Base-by-base conservation (phyloP, 2,329 filamentous ascomycete genomes). In the Xylariaceae sp. region DNA sequence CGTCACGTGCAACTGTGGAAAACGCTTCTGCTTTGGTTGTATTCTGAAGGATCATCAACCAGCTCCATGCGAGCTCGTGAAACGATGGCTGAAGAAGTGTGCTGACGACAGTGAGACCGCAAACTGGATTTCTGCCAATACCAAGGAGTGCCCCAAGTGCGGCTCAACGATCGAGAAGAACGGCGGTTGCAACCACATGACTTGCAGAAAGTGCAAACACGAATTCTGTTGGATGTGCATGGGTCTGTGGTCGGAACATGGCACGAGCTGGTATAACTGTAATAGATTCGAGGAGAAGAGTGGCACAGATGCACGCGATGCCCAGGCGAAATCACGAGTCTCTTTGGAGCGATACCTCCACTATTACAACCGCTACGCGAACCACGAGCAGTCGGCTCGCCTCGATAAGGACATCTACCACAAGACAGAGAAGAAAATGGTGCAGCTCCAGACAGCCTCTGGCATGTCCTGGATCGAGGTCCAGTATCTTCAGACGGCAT, bases 391-490 rank as follows among this genome's bases (percentile, higher is more conserved):
- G 75, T 97, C 92, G 1, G 94, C 94, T 7, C 93, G 93, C 67
- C 83, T 99, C 15, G 94, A 99, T 75, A 97, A 92, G 77, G 94
- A 99, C 74, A 89, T 97, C 55, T 96, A 92, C 66, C 81, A 89
- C 53, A 97, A 97, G 82, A 97, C 94, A 0, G 93, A 99, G 76
- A 96, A 93, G 82, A 99, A 99, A 81, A 99, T 99, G 94, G 89
- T 93, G 35, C 89, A 94, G 73, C 82, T 99, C 49, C 94, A 99
- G 75, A 92, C 89, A 45, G 87, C 91, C 34, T 97, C 93, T 0
- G 92, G 91, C 64, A 92, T 99, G 85, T 97, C 92, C 0, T 99
- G 94, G 94, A 99, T 99, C 61, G 94, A 99, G 73, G 94, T 99
- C 5, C 94, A 99, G 72, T 99, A 97, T 73, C 83, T 99, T 18